Conservation (phyloP, 176 grass and related monocot species). For the Oryza meridionalis region DNA sequence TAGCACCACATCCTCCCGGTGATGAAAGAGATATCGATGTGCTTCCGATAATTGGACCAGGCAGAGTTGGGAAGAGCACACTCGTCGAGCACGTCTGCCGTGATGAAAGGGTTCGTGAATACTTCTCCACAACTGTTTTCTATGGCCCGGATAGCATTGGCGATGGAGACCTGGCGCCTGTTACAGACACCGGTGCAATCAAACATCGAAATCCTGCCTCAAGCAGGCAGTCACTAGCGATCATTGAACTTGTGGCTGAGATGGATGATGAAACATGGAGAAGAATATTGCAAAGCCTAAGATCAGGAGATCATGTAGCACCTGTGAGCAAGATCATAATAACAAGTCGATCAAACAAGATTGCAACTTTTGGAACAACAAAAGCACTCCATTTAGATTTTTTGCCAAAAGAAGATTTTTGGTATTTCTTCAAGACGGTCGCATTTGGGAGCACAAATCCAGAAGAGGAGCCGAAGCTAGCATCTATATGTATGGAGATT, state of each 20-base stretch:
- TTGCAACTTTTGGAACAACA: not conserved
- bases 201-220: not conserved
- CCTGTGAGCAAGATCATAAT: conserved; percentile 37
- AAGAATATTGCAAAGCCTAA: not conserved
- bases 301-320: not conserved
- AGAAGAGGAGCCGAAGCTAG: conserved; percentile 5
- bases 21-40: not conserved
- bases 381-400: not conserved
- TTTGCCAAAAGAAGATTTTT: conserved; percentile 36
- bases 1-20: not conserved
- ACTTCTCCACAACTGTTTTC: conserved; percentile 37
- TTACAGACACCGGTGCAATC: not conserved
- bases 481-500: conserved; percentile 3
- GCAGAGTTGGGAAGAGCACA: conserved; percentile 46
- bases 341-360: not conserved
- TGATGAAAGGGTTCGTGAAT: conserved; percentile 35
- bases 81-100: conserved; percentile 48
- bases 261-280: conserved; percentile 10
- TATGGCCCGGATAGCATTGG: not conserved
- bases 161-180: not conserved
- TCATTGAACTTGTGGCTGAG: not conserved
- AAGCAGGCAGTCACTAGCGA: not conserved
- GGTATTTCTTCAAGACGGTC: conserved; percentile 43
- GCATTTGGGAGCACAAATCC: conserved; percentile 44
- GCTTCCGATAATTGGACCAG: conserved; percentile 28